Percentiles rank a stretch among this genome's conserved stretches.
phyloP scores from a whole-genome alignment of 768 basidiomycete genomes.

The Crepidotus variabilis region DNA sequence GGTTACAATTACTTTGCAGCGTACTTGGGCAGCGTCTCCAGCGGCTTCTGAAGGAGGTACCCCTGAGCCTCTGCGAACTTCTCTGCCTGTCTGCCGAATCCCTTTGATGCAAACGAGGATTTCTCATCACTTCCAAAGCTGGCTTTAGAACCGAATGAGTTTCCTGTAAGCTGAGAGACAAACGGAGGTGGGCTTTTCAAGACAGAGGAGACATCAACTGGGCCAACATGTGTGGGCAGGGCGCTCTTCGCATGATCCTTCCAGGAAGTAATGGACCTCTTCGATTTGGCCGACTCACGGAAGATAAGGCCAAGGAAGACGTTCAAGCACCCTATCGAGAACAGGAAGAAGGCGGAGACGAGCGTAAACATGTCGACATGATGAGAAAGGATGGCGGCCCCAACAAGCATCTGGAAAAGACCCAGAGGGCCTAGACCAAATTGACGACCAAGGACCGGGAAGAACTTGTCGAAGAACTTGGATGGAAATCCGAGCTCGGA shows the following conservation, averaged over 20 bases:
- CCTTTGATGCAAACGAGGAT: conserved; percentile 41
- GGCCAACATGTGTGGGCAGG: conserved; percentile 47
- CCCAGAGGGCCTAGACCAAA: conserved; percentile 89
- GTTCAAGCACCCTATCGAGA: conserved; percentile 88
- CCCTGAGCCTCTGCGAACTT: conserved; percentile 66
- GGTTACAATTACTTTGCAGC: conserved; percentile 15
- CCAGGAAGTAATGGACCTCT: conserved; percentile 65
- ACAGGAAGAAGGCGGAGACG: conserved; percentile 89
- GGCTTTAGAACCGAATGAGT: conserved; percentile 1
- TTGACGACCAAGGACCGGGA: conserved; percentile 79
- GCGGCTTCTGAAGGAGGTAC: conserved; percentile 57
- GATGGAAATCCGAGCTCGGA: conserved; percentile 83
- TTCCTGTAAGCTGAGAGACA: conserved; percentile 26
- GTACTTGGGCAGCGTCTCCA: conserved; percentile 61
- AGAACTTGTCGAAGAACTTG: conserved; percentile 75
- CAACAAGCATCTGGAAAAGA: conserved; percentile 80
- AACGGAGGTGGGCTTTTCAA: conserved; percentile 21
- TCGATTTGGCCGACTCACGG: conserved; percentile 56
- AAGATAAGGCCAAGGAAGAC: conserved; percentile 74
- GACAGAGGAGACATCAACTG: conserved; percentile 28
- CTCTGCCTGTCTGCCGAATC: conserved; percentile 81
- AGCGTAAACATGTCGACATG: conserved; percentile 86
- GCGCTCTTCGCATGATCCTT: conserved; percentile 47
- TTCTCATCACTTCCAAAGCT: conserved; percentile 24
- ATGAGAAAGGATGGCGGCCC: conserved; percentile 70